These are phyloP conservation scores for Hypoxylon lienhwacheense DNA, from an alignment of 495 filamentous ascomycete genomes.

Conservation along the genomic window DNA sequence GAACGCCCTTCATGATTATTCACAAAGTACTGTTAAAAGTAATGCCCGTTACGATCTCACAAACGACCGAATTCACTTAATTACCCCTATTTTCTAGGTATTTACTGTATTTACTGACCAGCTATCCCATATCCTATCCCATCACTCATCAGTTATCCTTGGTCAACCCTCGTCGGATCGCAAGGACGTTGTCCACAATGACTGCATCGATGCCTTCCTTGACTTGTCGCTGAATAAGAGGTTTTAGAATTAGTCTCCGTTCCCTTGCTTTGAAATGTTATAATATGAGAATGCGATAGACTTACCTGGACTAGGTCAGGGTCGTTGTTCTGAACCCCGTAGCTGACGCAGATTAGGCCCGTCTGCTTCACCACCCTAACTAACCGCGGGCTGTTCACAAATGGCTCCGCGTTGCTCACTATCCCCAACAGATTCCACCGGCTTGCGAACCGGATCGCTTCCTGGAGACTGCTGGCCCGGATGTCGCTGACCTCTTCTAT, in stretches of 20 bases:
- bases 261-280: not conserved
- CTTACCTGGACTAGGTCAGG: slow-evolving; percentile 78
- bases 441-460: slow-evolving; percentile 90
- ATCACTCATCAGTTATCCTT: slow-evolving; percentile 30
- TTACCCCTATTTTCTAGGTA: not conserved
- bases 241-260: slow-evolving; percentile 30
- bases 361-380: slow-evolving; percentile 95
- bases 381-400: slow-evolving; percentile 85
- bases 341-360: slow-evolving; percentile 94
- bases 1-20: too few species aligned
- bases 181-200: slow-evolving; percentile 90
- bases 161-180: slow-evolving; percentile 62
- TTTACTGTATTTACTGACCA: not conserved
- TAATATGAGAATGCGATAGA: slow-evolving; percentile 1
- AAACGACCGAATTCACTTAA: not conserved
- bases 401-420: slow-evolving; percentile 78
- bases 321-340: slow-evolving; percentile 87
- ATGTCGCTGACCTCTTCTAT: slow-evolving; percentile 78
- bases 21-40: not conserved
- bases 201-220: slow-evolving; percentile 95
- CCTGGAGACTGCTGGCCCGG: slow-evolving; percentile 87
- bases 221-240: slow-evolving; percentile 71
- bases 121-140: not conserved
- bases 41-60: not conserved
- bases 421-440: slow-evolving; percentile 94